Percentiles rank a stretch among this genome's conserved stretches.
phyloP scores from a whole-genome alignment of 805 yeast species.

The Starmera quercuum region DNA sequence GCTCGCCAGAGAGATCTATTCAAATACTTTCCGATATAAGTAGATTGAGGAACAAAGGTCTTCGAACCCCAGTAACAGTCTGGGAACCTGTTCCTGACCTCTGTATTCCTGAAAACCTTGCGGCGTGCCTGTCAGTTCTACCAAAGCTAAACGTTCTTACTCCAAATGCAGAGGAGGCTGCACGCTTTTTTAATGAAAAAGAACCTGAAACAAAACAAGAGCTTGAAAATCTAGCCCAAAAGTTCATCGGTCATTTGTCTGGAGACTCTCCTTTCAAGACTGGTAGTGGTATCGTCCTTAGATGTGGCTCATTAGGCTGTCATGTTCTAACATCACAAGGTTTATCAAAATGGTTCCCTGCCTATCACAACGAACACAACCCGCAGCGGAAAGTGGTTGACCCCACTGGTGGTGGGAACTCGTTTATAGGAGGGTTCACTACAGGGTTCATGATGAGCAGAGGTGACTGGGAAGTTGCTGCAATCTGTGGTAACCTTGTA shows the following conservation, averaged over 20 bases:
- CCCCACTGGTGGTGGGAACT: slow-evolving; percentile 94
- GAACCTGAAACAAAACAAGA: slow-evolving; percentile 32
- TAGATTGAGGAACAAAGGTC: slow-evolving; percentile 6
- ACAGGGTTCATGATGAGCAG: slow-evolving; percentile 46
- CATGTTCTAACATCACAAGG: slow-evolving; percentile 29
- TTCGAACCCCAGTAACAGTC: slow-evolving; percentile 33
- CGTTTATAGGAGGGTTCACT: slow-evolving; percentile 77
- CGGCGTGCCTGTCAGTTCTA: slow-evolving; percentile 29
- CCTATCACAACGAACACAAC: slow-evolving; percentile 51
- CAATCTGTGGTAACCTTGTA: slow-evolving; percentile 64
- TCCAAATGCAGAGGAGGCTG: slow-evolving; percentile 84
- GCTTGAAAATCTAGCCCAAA: slow-evolving; percentile 35
- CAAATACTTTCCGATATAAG: slow-evolving; percentile 34
- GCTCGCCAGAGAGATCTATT: slow-evolving; percentile 57
- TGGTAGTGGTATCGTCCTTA: slow-evolving; percentile 45
- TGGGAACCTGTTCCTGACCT: slow-evolving; percentile 89
- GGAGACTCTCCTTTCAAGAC: slow-evolving; percentile 20
- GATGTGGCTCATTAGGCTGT: slow-evolving; percentile 78
- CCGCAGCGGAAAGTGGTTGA: slow-evolving; percentile 51
- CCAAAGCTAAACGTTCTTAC: slow-evolving; percentile 51
- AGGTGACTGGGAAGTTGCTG: slow-evolving; percentile 43
- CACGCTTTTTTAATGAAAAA: slow-evolving; percentile 43
- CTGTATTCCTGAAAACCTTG: slow-evolving; percentile 47
- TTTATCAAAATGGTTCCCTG: slow-evolving; percentile 47
- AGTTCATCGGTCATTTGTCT: slow-evolving; percentile 34